These are phyloP conservation scores for Lachancea fermentati DNA, from an alignment of 805 yeast species.

Conservation along the genomic window DNA sequence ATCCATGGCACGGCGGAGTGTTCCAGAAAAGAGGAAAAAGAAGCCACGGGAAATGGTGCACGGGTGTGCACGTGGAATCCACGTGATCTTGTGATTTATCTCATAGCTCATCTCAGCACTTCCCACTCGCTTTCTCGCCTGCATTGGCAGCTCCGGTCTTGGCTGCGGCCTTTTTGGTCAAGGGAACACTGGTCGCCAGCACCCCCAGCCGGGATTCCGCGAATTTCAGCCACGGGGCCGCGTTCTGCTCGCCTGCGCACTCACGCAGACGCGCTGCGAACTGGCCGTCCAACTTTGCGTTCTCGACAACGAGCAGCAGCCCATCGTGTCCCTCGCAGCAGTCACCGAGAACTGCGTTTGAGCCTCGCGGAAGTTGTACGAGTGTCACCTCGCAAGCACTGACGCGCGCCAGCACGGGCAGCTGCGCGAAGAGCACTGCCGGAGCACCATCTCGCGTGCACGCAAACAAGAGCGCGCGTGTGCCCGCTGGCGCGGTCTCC, in stretches of 20 bases:
- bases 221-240: conserved; percentile 25
- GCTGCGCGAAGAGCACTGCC: conserved; percentile 44
- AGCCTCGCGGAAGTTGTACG: conserved; percentile 54
- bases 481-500: conserved; percentile 25
- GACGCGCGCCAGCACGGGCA: conserved; percentile 51
- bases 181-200: conserved; percentile 6
- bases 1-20: not conserved
- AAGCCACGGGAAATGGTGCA: not conserved
- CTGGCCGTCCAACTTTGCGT: conserved; percentile 17
- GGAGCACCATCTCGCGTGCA: conserved; percentile 54
- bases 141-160: no score
- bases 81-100: no score
- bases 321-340: conserved; percentile 17
- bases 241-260: conserved; percentile 13
- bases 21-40: not conserved
- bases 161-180: no score
- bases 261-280: conserved; percentile 17
- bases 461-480: conserved; percentile 41
- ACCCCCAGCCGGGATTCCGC: conserved; percentile 4
- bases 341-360: conserved; percentile 14
- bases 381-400: conserved; percentile 40
- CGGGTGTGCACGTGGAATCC: no score
- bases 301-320: conserved; percentile 19
- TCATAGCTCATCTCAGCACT: no score
- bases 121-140: no score